Base-by-base conservation (phyloP, 2,329 filamentous ascomycete species). In the Gyromitra esculenta region DNA sequence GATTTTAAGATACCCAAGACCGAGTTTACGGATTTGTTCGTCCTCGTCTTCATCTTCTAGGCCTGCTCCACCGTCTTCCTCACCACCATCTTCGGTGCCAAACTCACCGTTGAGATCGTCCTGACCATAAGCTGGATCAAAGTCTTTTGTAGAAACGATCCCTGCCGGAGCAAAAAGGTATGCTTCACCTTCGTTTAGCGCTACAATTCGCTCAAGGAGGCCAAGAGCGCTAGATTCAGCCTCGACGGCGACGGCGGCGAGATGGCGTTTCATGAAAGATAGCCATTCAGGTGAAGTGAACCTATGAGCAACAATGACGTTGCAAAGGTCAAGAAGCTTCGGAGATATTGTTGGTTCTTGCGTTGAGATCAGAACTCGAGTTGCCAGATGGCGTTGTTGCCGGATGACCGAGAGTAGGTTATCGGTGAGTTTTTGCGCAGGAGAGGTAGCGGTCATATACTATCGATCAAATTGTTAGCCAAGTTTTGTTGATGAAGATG, bases 271-370 rank as follows among this genome's bases (percentile, higher is more conserved):
- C 54, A 81, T 64, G 0, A 84, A 84, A 0, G 81, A 80, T 37
- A 89, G 86, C 91, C 91, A 92, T 0, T 86, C 86, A 0, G 91
- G 91, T 0, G 88, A 90, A 0, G 86, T 89, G 82, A 94, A 94
- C 0, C 90, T 87, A 81, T 94, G 91, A 0, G 94, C 89, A 15
- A 94, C 86, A 0, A 89, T 91, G n/a, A 92, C 84, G 0, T 88
- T 90, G 82, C 90, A 93, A 0, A 95, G 84, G 68, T 93, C 91
- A 0, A 95, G 85, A 0, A 96, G 86, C 15, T 87, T 86, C 0
- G 89, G 88, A 0, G 90, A 90, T 2, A 94, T 86, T 0, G 91
- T 92, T 0, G 92, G 92, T 80, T 95, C 92, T 81, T 96, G 91
- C 0, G 92, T 95, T 0, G 91, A 90, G 41, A 95, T 90, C 54